Evolutionary conservation across 495 filamentous ascomycete genomes (phyloP), one percentile per base, ranked within the genome.

Genomic region (Diplogelasinospora grovesii): DNA sequence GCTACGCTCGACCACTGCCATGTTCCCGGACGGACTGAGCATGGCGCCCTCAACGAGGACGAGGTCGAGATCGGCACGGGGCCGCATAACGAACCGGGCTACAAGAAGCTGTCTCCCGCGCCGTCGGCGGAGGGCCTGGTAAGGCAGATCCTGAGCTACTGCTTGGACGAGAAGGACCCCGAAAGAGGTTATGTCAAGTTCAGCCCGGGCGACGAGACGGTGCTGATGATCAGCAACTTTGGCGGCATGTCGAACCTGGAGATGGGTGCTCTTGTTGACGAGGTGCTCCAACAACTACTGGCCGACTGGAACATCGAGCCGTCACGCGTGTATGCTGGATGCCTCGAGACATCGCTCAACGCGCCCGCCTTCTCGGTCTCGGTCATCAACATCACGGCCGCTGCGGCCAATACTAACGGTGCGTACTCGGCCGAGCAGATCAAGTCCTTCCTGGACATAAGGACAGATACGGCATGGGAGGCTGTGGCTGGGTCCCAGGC

Each of bases 1-100:
- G 69, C 74, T 16, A 76, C 73, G 0, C 54, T 81, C 13, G 76
- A 81, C 54, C 75, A 80, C 48, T 81, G 77, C 58, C 76, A 81
- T 46, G 77, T 81, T 9, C 77, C 76, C 1, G 77, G 76, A 0
- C 61, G 76, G 41, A 57, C 71, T 20, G 74, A 78, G 24, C 73
- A 77, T 45, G 71, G 69, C 4, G 59, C 61, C 5, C 61, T 78
- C 6, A 46, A 52, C 6, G 58, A 59, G 11, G 59, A 75, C 43
- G 66, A 69, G 25, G 50, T 76, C 41, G 76, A 77, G 37, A 64
- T 80, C 13, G 77, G 77, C 3, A 78, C 77, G 24, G 76, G 77
- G 11, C 75, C 77, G 20, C 77, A 81, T 45, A 81, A 81, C 52
- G 77, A 81, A 52, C 77, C 77, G 2, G 69, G 74, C 15, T 69